Evolutionary conservation across 257 asterid species (phyloP).

Genomic region (Leptodermis oblonga): DNA sequence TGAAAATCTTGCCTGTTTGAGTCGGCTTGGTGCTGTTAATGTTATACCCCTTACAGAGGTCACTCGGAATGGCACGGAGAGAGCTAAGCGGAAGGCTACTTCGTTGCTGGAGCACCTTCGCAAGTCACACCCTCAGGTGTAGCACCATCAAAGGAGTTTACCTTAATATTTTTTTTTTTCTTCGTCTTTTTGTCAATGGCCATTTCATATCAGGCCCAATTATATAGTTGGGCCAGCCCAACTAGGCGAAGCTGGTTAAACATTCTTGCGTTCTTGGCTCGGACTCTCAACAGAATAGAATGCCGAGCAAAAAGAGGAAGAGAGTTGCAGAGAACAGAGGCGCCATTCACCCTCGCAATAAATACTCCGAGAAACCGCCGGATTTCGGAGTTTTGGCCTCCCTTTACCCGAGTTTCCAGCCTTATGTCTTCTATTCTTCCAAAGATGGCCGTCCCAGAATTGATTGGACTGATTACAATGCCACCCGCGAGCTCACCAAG

Average conservation of each 20-base stretch:
- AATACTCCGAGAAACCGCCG: conserved; percentile 76
- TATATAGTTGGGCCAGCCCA: no score
- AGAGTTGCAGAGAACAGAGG: conserved; percentile 41
- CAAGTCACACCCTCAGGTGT: conserved; percentile 39
- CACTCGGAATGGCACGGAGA: conserved; percentile 69
- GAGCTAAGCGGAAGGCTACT: conserved; percentile 78
- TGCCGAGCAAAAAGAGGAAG: conserved; percentile 73
- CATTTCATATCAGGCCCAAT: no score
- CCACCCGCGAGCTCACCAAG: conserved; percentile 86
- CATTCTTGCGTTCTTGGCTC: no score
- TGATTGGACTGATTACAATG: conserved; percentile 93
- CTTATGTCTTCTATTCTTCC: conserved; percentile 53
- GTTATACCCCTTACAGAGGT: conserved; percentile 64
- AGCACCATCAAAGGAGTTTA: not conserved
- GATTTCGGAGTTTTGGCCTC: conserved; percentile 67
- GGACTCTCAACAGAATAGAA: conserved; percentile 6
- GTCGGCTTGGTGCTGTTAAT: conserved; percentile 81
- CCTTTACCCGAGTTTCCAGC: conserved; percentile 56
- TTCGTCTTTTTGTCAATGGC: not conserved
- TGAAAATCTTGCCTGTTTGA: conserved; percentile 54
- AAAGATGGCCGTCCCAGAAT: conserved; percentile 67
- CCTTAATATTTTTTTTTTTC: conserved; percentile 18
- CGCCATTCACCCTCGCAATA: conserved; percentile 63
- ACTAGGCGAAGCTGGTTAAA: no score
- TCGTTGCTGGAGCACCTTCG: conserved; percentile 70